A percentile compares a stretch with the other conserved stretches of the same genome.
Evolutionary conservation across 75 land plant species (phyloP).

Genomic region (Sequoia sempervirens): DNA sequence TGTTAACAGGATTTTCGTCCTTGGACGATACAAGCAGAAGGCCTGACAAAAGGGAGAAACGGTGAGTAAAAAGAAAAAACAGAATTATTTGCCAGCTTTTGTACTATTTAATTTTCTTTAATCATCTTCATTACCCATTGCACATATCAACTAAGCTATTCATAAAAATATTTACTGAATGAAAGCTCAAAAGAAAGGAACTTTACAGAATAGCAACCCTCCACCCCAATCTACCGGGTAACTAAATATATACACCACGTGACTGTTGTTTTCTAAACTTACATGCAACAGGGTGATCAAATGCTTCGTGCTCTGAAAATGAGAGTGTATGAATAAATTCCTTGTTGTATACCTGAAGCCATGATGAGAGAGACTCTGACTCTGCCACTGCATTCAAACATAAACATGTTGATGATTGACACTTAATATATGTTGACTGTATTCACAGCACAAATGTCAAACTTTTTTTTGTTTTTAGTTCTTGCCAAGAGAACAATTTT

Average conservation of each 20-base stretch:
- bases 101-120: not conserved
- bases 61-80: not conserved
- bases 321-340: conserved; percentile 66
- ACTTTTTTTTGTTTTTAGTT: not conserved
- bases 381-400: conserved; percentile 54
- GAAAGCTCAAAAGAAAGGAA: not conserved
- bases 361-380: conserved; percentile 59
- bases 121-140: not conserved
- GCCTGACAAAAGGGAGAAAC: conserved; percentile 47
- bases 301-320: conserved; percentile 97
- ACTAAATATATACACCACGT: not conserved
- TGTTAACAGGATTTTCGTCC: conserved; percentile 79
- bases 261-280: conserved; percentile 18
- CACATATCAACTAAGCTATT: not conserved
- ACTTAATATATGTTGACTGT: not conserved
- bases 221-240: not conserved
- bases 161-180: not conserved
- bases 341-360: conserved; percentile 82
- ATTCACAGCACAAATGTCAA: not conserved
- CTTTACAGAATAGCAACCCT: not conserved
- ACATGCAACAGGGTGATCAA: conserved; percentile 99
- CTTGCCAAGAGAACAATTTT: not conserved
- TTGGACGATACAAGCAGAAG: conserved; percentile 87
- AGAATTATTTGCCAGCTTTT: not conserved
- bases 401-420: not conserved